Percentiles rank a stretch among this genome's conserved stretches.
Conservation (phyloP, 1,139 yeast genomes). For the Williopsis jadinii region DNA sequence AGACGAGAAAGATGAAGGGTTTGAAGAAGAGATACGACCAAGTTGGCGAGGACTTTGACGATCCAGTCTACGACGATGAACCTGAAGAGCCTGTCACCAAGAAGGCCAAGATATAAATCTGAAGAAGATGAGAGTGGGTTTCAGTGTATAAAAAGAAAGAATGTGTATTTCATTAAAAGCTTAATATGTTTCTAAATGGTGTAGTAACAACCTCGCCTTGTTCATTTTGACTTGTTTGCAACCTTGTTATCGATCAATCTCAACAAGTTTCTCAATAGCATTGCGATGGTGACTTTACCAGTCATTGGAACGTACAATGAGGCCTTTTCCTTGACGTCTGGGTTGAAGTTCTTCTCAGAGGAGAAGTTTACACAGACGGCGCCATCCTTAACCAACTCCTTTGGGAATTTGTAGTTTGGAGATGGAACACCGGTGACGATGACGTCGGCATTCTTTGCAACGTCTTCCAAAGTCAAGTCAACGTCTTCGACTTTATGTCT, state of each 20-base stretch:
- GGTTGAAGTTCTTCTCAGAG: slow-evolving; percentile 76
- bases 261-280: slow-evolving; percentile 82
- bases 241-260: slow-evolving; percentile 59
- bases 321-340: slow-evolving; percentile 76
- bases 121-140: too few species aligned
- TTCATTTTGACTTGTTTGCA: not conserved
- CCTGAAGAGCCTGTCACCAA: slow-evolving; percentile 36
- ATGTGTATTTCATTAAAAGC: too few species aligned
- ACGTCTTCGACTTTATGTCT: slow-evolving; percentile 81
- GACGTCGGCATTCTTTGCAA: slow-evolving; percentile 77
- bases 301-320: slow-evolving; percentile 90
- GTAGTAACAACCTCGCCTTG: not conserved
- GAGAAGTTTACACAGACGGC: slow-evolving; percentile 89
- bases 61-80: slow-evolving; percentile 36
- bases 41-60: slow-evolving; percentile 51
- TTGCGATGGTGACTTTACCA: slow-evolving; percentile 93
- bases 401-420: slow-evolving; percentile 75
- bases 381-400: slow-evolving; percentile 73
- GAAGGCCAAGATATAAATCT: slow-evolving; percentile 28
- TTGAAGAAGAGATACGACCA: slow-evolving; percentile 83
- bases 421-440: slow-evolving; percentile 94
- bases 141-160: too few species aligned
- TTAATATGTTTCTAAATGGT: too few species aligned
- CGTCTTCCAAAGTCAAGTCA: slow-evolving; percentile 44
- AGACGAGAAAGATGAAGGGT: slow-evolving; percentile 98